A percentile compares a stretch with the other conserved stretches of the same genome.
Evolutionary conservation across 2,329 filamentous ascomycete species (phyloP).

Genomic region (Calonectria crousiana): DNA sequence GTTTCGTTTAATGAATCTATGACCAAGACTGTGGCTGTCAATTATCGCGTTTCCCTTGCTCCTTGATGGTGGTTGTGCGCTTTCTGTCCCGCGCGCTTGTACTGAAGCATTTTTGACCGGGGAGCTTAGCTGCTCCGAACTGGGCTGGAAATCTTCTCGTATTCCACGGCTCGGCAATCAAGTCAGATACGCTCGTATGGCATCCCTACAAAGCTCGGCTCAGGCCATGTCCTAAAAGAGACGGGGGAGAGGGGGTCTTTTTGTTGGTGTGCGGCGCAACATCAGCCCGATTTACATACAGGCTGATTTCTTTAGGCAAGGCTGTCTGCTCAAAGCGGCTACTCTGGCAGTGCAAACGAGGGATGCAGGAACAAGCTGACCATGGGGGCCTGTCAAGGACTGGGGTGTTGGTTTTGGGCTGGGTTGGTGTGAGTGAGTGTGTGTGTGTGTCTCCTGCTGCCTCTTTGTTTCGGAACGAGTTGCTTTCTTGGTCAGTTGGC

Average conservation of each 20-base stretch:
- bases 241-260: neutral
- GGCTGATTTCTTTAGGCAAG: slow-evolving; percentile 12
- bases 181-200: neutral
- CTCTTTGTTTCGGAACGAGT: neutral
- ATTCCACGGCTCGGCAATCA: neutral
- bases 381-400: neutral
- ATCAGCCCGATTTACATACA: neutral
- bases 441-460: neutral
- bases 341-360: neutral
- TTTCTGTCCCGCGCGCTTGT: neutral
- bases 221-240: neutral
- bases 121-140: no score
- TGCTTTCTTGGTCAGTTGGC: neutral
- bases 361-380: neutral
- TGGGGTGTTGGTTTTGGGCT: neutral
- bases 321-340: neutral
- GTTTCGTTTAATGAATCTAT: slow-evolving; percentile 5
- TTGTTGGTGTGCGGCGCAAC: neutral
- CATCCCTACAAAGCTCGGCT: neutral
- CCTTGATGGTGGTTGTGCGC: neutral
- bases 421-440: neutral
- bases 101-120: no score
- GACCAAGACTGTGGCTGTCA: neutral
- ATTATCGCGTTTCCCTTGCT: neutral
- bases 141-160: neutral